These are phyloP conservation scores for Trematosphaeria pertusa DNA, from an alignment of 2,329 filamentous ascomycete species.

Conservation along the genomic window DNA sequence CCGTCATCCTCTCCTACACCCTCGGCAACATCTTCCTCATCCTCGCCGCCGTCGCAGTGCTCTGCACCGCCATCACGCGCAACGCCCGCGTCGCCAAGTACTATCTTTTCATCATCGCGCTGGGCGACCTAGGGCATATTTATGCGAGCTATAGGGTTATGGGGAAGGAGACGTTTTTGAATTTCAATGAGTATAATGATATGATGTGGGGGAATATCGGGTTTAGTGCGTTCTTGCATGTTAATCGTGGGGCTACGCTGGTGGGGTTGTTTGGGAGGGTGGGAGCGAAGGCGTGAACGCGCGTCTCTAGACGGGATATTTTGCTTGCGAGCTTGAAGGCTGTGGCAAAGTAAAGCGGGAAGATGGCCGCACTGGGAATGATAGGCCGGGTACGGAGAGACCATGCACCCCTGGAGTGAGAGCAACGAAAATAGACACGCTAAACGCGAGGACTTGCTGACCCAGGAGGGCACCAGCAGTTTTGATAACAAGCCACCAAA, in stretches of 20 bases:
- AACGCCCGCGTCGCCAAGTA: conserved; percentile 30
- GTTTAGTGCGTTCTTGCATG: conserved; percentile 29
- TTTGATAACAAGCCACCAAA: no score
- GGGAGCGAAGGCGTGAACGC: conserved; percentile 9
- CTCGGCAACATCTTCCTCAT: conserved; percentile 34
- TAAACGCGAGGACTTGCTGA: no score
- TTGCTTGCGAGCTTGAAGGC: no score
- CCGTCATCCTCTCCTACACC: conserved; percentile 27
- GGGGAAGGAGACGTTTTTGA: conserved; percentile 29
- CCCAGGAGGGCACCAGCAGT: no score
- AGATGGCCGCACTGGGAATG: no score
- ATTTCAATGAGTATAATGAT: conserved; percentile 29
- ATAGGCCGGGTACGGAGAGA: no score
- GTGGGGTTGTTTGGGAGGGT: conserved; percentile 30
- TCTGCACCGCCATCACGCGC: conserved; percentile 33
- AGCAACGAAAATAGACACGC: no score
- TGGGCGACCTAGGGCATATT: conserved; percentile 34
- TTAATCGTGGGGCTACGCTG: conserved; percentile 29
- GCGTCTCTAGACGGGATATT: neutral
- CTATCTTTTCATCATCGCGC: conserved; percentile 30
- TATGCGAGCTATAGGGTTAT: conserved; percentile 29
- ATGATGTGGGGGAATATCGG: conserved; percentile 39
- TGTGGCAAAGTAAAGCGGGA: no score
- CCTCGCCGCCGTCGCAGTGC: conserved; percentile 24
- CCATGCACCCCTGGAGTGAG: no score